Conservation (phyloP, 768 basidiomycete genomes). For the Trichaptum fuscoviolaceum region DNA sequence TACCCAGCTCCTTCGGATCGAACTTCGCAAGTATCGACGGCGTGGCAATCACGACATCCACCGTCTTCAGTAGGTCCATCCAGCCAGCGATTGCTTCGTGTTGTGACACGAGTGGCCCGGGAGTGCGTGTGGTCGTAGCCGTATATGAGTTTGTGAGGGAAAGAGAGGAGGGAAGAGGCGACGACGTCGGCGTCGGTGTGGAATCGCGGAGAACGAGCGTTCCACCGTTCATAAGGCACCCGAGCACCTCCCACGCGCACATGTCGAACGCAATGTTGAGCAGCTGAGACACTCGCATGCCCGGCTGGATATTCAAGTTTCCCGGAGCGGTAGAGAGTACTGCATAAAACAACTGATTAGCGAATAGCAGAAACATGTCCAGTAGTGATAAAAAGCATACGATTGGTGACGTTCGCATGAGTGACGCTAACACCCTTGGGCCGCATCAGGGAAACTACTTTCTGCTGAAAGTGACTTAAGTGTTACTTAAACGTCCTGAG, state of each 20-base stretch:
- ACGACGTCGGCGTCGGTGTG: conserved; percentile 4
- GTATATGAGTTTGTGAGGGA: neutral
- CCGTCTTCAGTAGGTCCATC: conserved; percentile 42
- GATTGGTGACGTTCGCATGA: conserved; percentile 16
- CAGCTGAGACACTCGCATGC: conserved; percentile 50
- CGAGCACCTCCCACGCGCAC: conserved; percentile 46
- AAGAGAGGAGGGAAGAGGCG: neutral
- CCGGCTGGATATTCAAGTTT: conserved; percentile 50
- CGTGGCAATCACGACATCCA: conserved; percentile 48
- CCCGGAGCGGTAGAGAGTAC: conserved; percentile 44
- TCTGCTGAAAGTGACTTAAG: too few species aligned
- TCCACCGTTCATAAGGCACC: conserved; percentile 13
- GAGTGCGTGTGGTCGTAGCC: too few species aligned
- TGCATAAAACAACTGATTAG: conserved; percentile 13
- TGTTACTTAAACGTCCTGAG: too few species aligned
- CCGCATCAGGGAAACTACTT: too few species aligned
- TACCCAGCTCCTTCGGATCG: conserved; percentile 46
- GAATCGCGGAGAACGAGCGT: conserved; percentile 18
- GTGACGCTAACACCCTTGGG: conserved; percentile 20
- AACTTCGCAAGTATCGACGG: conserved; percentile 41
- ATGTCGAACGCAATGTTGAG: conserved; percentile 66
- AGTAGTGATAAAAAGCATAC: conserved; percentile 9
- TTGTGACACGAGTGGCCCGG: neutral
- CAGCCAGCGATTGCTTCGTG: conserved; percentile 31
- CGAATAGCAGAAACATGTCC: neutral